Evolutionary conservation across 2,329 filamentous ascomycete genomes (phyloP).

Genomic region (Coniochaeta sp.): DNA sequence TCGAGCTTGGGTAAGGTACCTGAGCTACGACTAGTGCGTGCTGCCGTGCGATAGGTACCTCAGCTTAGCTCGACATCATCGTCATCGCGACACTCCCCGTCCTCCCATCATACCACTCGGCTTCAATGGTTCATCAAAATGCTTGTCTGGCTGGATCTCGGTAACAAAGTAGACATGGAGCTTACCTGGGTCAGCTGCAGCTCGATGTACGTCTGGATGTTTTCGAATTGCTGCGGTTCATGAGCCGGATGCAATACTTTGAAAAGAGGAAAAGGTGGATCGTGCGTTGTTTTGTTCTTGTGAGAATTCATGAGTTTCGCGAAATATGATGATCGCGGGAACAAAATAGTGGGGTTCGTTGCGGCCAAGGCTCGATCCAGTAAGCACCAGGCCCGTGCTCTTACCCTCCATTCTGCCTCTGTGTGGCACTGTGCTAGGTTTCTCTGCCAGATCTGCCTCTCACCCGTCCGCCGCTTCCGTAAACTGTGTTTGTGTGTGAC

Average conservation of each 20-base stretch:
- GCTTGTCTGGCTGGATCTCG: not conserved
- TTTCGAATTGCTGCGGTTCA: not conserved
- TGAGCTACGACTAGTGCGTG: too few relatives aligned
- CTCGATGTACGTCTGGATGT: not conserved
- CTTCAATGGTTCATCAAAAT: not conserved
- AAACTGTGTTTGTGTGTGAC: not conserved
- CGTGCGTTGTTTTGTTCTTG: conserved; percentile 1
- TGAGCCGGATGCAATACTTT: not conserved
- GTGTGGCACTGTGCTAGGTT: too few relatives aligned
- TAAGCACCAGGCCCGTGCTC: not conserved
- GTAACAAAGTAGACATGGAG: not conserved
- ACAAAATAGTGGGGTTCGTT: not conserved
- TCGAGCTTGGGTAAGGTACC: not conserved
- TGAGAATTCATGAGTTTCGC: not conserved
- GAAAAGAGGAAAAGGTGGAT: not conserved
- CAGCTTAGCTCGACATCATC: not conserved
- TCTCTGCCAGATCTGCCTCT: not conserved
- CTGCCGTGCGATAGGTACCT: not conserved
- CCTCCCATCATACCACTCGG: not conserved
- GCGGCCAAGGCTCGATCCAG: not conserved
- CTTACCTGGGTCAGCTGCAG: not conserved
- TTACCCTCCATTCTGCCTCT: too few relatives aligned
- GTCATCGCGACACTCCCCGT: not conserved
- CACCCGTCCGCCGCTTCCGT: not conserved
- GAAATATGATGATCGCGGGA: not conserved